Conservation (phyloP, 495 filamentous ascomycete species). For the Choiromyces venosus region DNA sequence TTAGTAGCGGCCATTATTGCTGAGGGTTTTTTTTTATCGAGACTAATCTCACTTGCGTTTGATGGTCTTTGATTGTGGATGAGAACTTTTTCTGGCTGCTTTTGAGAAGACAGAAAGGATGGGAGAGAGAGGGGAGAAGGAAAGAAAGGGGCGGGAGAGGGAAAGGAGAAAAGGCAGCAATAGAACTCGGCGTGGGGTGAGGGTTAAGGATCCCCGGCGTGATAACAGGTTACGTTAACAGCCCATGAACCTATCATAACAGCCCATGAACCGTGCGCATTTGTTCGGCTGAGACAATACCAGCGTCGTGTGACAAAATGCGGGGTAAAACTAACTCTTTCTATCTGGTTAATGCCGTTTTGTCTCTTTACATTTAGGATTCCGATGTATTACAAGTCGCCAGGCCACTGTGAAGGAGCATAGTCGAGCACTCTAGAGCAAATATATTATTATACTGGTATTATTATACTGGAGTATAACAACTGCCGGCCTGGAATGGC, state of each 20-base stretch:
- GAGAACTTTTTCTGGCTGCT: constrained; percentile 20
- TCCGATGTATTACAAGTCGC: not conserved
- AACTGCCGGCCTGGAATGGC: not conserved
- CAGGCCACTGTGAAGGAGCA: not conserved
- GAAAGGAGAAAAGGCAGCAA: constrained; percentile 31
- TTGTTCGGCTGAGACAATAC: constrained; percentile 10
- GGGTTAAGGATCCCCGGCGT: constrained; percentile 12
- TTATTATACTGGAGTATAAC: not conserved
- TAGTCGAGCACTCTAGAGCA: not conserved
- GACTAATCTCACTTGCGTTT: constrained; percentile 1
- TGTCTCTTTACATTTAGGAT: not conserved
- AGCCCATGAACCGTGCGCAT: not conserved
- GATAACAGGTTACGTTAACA: constrained; percentile 31
- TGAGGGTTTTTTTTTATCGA: constrained; percentile 7
- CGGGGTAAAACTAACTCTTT: constrained; percentile 24
- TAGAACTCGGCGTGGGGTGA: constrained; percentile 20
- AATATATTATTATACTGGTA: not conserved
- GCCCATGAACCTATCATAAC: constrained; percentile 10
- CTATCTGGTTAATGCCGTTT: not conserved
- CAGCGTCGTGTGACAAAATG: constrained; percentile 38
- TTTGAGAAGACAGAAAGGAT: constrained; percentile 16
- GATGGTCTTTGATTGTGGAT: constrained; percentile 13
- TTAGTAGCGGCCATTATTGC: constrained; percentile 31
- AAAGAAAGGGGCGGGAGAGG: constrained; percentile 12
- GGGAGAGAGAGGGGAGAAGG: constrained; percentile 15